A percentile compares a stretch with the other conserved stretches of the same genome.
Conservation (phyloP, 2,329 filamentous ascomycete species). For the Pseudogymnoascus sp. region DNA sequence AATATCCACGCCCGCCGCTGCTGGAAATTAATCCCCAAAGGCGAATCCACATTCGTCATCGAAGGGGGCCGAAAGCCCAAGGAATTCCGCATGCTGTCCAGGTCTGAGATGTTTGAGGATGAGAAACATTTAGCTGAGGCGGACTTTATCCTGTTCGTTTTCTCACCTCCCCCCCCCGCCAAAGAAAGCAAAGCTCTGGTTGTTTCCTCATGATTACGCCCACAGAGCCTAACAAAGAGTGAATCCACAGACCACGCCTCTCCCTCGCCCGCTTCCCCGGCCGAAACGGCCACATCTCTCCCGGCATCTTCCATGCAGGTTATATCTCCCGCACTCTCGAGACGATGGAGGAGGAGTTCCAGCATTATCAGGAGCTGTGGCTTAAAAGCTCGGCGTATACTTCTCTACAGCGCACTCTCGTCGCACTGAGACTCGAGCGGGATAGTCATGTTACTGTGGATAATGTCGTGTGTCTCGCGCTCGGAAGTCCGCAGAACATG, state of each 20-base stretch:
- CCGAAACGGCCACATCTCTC: background rate
- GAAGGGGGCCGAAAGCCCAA: background rate
- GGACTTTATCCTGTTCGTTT: background rate
- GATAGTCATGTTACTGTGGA: conserved; percentile 13
- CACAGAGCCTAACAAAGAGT: no score
- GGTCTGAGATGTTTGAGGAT: background rate
- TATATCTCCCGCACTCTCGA: conserved; percentile 24
- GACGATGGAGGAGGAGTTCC: conserved; percentile 22
- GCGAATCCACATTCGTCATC: background rate
- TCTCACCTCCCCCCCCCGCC: no score
- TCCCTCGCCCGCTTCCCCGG: background rate
- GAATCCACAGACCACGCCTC: background rate
- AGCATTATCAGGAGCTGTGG: conserved; percentile 22
- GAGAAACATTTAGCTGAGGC: background rate
- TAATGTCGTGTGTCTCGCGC: conserved; percentile 24
- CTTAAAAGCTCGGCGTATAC: conserved; percentile 17
- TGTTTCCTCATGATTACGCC: no score
- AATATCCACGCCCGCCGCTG: background rate
- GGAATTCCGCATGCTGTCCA: no score
- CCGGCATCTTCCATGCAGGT: background rate
- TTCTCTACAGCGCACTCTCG: conserved; percentile 11
- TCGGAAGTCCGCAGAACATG: conserved; percentile 26
- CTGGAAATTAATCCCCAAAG: background rate
- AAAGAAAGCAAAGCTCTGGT: no score
- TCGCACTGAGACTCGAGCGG: background rate